Base-by-base conservation (phyloP, 2,329 filamentous ascomycete genomes). In the Fusarium odoratissimum region DNA sequence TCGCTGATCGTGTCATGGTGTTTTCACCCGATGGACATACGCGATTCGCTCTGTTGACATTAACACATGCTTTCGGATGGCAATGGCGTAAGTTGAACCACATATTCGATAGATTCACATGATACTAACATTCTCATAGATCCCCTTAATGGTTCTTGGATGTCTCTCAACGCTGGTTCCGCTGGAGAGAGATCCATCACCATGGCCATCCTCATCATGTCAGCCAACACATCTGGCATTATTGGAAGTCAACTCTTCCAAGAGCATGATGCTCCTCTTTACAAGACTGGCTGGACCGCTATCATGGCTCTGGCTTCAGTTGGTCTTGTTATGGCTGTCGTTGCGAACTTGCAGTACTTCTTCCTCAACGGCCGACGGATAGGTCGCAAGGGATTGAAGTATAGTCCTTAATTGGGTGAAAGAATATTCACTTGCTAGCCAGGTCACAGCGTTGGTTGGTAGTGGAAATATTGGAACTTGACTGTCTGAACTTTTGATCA, bases 321-420 rank as follows among this genome's bases (percentile, higher is more conserved):
- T n/a, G 76, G 69, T 13, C 37, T 79, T 3, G 64, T 73, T 10
- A 61, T 67, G 41, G 71, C 75, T 16, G 49, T 71, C 5, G 19
- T 73, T 33, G 66, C 76, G 21, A 78, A 76, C 52, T 28, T 73
- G 38, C 76, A 79, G 46, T 78, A 78, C 40, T 79, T 86, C 25
- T 86, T 85, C 71, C 75, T 87, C 57, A 84, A 84, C 40, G 73
- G 69, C 9, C 62, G 73, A 30, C 61, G 61, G 28, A 66, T 74
- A n/a, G 49, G 59, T 8, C 62, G 73, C 6, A 52, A 35, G 14
- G 65, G 68, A 1, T 33, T 72, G 17, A 70, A 66, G 60, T 75
- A 74, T 33, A 63, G 60, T 23, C 72, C 72, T 30, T 75, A 28
- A 60, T 45, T 16, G 14, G 3, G 11, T 30, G 4, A 28, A 9